Evolutionary conservation across 2,329 filamentous ascomycete species (phyloP).

Genomic region (Claviceps capensis): DNA sequence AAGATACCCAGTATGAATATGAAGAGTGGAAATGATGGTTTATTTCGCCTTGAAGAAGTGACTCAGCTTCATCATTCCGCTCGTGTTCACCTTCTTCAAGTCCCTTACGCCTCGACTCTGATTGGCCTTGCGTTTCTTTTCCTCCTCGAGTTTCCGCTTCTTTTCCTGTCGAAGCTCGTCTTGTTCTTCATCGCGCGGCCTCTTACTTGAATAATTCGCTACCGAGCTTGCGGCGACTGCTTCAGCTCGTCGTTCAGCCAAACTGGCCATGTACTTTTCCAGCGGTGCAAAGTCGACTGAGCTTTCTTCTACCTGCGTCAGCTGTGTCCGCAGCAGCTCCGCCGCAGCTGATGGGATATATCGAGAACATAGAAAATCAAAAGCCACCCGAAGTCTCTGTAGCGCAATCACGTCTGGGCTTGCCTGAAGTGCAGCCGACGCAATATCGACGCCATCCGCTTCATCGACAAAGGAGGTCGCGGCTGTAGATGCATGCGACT

Average conservation of each 20-base stretch:
- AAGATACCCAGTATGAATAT: conserved; percentile 17
- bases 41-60: conserved; percentile 72
- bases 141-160: conserved; percentile 70
- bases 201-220: conserved; percentile 59
- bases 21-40: conserved; percentile 6
- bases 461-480: conserved; percentile 29
- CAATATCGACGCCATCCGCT: conserved; percentile 16
- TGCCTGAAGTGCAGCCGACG: conserved; percentile 30
- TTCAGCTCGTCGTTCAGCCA: conserved; percentile 57
- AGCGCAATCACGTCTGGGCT: conserved; percentile 38
- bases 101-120: conserved; percentile 66
- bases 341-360: conserved; percentile 41
- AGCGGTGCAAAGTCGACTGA: conserved; percentile 55
- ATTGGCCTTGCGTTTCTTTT: conserved; percentile 66
- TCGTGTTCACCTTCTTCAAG: conserved; percentile 79
- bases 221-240: conserved; percentile 54
- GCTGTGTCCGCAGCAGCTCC: conserved; percentile 27
- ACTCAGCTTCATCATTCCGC: conserved; percentile 94
- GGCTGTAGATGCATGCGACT: conserved; percentile 29
- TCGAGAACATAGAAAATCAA: conserved; percentile 48
- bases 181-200: conserved; percentile 51
- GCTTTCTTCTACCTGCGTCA: conserved; percentile 16
- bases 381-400: conserved; percentile 49
- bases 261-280: conserved; percentile 50
- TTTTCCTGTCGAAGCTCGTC: conserved; percentile 57